Conservation (phyloP, 192 early-diverging fungal species). For the Coemansia sp. region DNA sequence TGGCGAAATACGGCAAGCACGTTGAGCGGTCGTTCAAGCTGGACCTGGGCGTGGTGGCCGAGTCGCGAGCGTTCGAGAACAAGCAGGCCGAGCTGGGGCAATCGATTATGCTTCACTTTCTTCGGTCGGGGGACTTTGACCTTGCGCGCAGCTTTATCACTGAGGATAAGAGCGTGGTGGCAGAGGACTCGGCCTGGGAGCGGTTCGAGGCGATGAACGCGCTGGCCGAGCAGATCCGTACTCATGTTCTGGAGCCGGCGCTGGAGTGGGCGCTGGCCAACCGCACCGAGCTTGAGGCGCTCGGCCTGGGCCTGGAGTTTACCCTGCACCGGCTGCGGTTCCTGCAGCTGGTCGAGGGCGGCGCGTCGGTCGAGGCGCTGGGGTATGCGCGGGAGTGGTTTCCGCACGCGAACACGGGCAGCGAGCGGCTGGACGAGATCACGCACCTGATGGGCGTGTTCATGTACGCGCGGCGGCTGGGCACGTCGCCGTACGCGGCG, state of each 20-base stretch:
- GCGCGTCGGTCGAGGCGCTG: slow-evolving; percentile 62
- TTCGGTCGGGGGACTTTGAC: slow-evolving; percentile 87
- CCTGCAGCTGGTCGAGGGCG: slow-evolving; percentile 67
- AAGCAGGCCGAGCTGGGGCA: slow-evolving; percentile 66
- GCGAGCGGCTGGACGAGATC: slow-evolving; percentile 33
- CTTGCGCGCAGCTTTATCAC: slow-evolving; percentile 60
- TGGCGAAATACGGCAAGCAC: slow-evolving; percentile 72
- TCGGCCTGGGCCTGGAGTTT: slow-evolving; percentile 77
- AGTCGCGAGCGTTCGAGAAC: slow-evolving; percentile 76
- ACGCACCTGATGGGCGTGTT: slow-evolving; percentile 62
- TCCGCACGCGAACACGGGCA: slow-evolving; percentile 53
- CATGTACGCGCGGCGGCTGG: slow-evolving; percentile 61
- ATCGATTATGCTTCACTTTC: slow-evolving; percentile 75
- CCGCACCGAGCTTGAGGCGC: slow-evolving; percentile 58
- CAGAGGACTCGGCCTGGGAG: slow-evolving; percentile 55
- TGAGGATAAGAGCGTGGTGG: slow-evolving; percentile 47
- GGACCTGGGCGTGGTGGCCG: slow-evolving; percentile 62
- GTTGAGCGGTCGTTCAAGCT: slow-evolving; percentile 79
- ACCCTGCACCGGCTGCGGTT: slow-evolving; percentile 79
- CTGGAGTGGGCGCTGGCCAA: slow-evolving; percentile 75
- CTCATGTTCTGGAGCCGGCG: slow-evolving; percentile 62
- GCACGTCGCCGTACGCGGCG: slow-evolving; percentile 73
- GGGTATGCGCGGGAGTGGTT: slow-evolving; percentile 76
- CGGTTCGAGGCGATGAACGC: slow-evolving; percentile 85
- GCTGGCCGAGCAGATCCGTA: slow-evolving; percentile 65